Percentiles rank a stretch among this genome's conserved stretches.
Evolutionary conservation across 2,329 filamentous ascomycete species (phyloP).

Genomic region (Claviceps humidiphila): DNA sequence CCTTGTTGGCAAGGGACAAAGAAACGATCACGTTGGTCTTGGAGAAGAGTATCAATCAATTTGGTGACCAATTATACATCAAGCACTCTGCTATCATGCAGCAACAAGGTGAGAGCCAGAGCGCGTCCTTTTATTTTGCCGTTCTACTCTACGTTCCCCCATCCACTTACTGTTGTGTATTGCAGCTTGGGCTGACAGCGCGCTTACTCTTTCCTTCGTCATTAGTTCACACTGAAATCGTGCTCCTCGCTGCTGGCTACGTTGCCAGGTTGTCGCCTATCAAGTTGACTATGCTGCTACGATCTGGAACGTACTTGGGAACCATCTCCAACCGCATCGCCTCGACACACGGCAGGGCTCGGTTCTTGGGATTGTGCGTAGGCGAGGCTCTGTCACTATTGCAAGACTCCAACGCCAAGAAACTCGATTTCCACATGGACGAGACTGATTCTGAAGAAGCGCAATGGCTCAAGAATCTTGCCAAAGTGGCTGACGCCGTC

Average conservation of each 20-base stretch:
- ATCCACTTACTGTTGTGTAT: neutral
- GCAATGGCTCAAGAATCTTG: conserved; percentile 58
- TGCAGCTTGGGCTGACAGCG: conserved; percentile 12
- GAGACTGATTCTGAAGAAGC: conserved; percentile 64
- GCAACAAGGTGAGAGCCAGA: conserved; percentile 57
- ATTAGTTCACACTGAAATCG: conserved; percentile 62
- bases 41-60: conserved; percentile 57
- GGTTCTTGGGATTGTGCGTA: conserved; percentile 79
- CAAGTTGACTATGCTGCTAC: conserved; percentile 54
- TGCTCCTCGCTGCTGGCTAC: conserved; percentile 68
- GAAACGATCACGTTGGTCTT: conserved; percentile 42
- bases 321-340: conserved; percentile 76
- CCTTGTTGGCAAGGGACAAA: conserved; percentile 39
- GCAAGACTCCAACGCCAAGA: conserved; percentile 53
- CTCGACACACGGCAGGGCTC: conserved; percentile 58
- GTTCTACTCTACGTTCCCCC: neutral
- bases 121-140: neutral
- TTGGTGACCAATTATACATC: conserved; percentile 79
- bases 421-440: conserved; percentile 72
- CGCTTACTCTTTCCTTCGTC: neutral
- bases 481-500: conserved; percentile 45
- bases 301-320: conserved; percentile 60
- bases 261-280: conserved; percentile 52
- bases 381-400: conserved; percentile 59
- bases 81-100: conserved; percentile 71